These are phyloP conservation scores for Rhodomyrtus tomentosa DNA, from an alignment of 345 rosid species.

Conservation along the genomic window DNA sequence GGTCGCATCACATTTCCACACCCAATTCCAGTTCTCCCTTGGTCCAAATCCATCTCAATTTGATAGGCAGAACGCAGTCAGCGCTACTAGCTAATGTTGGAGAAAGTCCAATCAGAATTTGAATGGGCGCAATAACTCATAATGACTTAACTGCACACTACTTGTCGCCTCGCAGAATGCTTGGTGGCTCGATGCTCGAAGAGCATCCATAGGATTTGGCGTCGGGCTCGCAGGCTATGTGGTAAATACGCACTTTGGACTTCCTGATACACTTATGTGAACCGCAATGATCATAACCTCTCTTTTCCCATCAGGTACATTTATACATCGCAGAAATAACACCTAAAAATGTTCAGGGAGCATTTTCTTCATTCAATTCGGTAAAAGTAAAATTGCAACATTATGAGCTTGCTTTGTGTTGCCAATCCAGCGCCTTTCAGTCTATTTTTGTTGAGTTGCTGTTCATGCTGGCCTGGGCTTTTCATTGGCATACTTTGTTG, in stretches of 20 bases:
- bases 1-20: neutral
- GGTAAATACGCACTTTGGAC: neutral
- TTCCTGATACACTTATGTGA: neutral
- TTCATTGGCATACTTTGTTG: neutral
- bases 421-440: neutral
- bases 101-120: neutral
- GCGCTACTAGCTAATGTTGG: neutral
- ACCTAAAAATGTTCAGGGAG: slow-evolving; percentile 16
- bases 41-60: neutral
- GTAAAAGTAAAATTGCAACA: neutral
- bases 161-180: neutral
- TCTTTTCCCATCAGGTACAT: neutral
- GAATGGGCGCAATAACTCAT: neutral
- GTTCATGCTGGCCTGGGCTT: slow-evolving; percentile 1
- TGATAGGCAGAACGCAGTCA: neutral
- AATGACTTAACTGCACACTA: neutral
- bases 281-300: neutral
- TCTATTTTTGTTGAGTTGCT: neutral
- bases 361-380: slow-evolving; percentile 6
- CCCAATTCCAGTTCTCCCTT: neutral
- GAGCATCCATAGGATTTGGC: neutral
- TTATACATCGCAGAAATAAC: slow-evolving; percentile 8
- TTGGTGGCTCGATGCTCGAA: neutral
- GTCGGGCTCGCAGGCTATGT: neutral
- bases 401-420: neutral